Evolutionary conservation across 148 eudicot species (phyloP), one percentile per base, ranked within the genome.

Genomic region (Chenopodium album): DNA sequence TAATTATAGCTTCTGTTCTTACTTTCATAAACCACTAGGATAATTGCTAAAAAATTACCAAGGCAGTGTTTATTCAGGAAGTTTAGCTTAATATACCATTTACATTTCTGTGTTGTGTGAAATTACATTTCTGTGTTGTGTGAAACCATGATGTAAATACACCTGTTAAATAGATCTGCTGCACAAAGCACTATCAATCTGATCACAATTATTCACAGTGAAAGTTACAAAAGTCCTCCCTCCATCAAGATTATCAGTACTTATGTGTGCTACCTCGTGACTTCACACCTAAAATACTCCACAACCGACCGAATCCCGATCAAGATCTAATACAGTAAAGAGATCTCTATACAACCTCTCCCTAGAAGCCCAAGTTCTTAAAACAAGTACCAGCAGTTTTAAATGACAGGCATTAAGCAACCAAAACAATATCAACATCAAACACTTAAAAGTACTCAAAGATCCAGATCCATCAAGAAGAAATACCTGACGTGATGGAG

Each of bases 401-500:
- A 44, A 31, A 12, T 16, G 13, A 76, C 28, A 71, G 44, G 44
- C 28, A 32, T 52, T 47, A 23, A 54, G 44, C 26, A 71, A 46
- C 54, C 37, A 64, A 52, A 64, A 79, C 0, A 52, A 48, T 17
- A 47, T 4, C 12, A 67, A 63, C 37, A 63, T 63, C 46, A 34
- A 1, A 67, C 73, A n/a, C n/a, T 16, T 23, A 13, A 26, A 82
- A 47, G 16, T 26, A 19, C 48, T 71, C 64, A 59, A 23, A 31
- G 6, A 48, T 34, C 28, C 50, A 66, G 26, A 81, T 41, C 41
- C 4, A 73, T 64, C 12, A 72, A 28, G 41, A 76, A 64, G 77
- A 86, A 79, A 62, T 89, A 94, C 99, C 99, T 94, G 98, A 9
- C 95, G 90, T 23, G 97, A 88, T 70, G 98, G 95, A 83, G 87